Conservation (phyloP, 202 grass and related monocot species). For the Carex arenaria region DNA sequence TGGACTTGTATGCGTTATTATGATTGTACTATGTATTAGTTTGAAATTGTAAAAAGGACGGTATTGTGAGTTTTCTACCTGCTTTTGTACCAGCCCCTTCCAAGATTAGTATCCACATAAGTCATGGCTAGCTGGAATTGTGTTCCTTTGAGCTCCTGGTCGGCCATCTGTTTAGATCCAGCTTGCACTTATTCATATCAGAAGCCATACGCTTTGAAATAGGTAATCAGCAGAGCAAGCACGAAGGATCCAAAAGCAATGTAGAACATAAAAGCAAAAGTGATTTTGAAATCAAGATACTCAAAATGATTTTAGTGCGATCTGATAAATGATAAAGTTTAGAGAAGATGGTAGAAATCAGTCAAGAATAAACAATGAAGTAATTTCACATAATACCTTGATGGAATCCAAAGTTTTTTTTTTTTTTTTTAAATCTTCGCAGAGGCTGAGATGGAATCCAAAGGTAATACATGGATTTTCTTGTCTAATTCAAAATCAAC, state of each 20-base stretch:
- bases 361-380: neutral
- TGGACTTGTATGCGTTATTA: too few species aligned
- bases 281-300: neutral
- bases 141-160: conserved; percentile 48
- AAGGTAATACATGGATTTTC: too few species aligned
- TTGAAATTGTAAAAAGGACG: too few species aligned
- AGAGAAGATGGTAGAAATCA: neutral
- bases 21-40: too few species aligned
- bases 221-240: neutral
- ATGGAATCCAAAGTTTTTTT: too few species aligned
- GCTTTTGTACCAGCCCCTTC: too few species aligned
- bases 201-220: conserved; percentile 50
- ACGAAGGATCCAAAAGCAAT: neutral
- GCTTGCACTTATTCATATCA: conserved; percentile 46
- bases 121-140: conserved; percentile 58
- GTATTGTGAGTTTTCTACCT: too few species aligned
- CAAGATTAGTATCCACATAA: neutral
- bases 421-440: too few species aligned
- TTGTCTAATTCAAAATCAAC: too few species aligned
- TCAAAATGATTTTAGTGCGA: neutral
- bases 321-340: too few species aligned
- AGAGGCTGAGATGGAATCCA: too few species aligned
- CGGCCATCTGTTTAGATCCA: conserved; percentile 37
- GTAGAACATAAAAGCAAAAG: neutral
- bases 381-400: too few species aligned